Evolutionary conservation across 1,284 basidiomycete species (phyloP), one percentile per base, ranked within the genome.

Genomic region (Afroboletus lepidellus): DNA sequence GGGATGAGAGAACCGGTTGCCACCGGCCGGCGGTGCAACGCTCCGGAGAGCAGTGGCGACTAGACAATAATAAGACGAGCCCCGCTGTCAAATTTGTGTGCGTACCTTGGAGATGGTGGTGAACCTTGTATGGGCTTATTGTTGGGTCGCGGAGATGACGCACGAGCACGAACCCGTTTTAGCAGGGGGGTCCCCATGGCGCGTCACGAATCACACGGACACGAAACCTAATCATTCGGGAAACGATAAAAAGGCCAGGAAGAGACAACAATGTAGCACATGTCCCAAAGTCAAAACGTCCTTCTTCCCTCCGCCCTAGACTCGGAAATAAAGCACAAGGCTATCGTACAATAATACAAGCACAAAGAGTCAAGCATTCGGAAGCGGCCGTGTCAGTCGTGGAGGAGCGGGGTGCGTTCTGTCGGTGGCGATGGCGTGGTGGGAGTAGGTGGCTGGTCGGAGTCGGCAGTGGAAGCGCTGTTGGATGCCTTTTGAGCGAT

Each of bases 341-440:
- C 51, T 61, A 69, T 57, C 33, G 46, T 69, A 69, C 61, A 70
- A 52, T 49, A 49, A 54, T 57, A 55, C 62, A 65, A 55, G 23
- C 32, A 51, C 27, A 48, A 11, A 25, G 37, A 8, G 30, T 67
- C 54, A 66, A 51, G 44, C 45, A 42, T 53, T 53, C 46, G 58
- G 57, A 25, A 48, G 51, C 50, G 53, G 20, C 53, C 49, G 45
- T 47, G 48, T 50, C 37, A 55, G 58, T 54, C 57, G 27, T 60
- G 59, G 53, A 75, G 73, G 18, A 73, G 63, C 20, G 72, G 72
- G 13, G 72, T 73, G 41, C 64, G 69, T 55, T 75, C 74, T 8
- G 68, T 72, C 32, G 65, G 71, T 21, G 51, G 46, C 3, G 50
- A 42, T 16, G 60, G 50, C 1, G 56, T 32, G 25, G 27, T 15